phyloP scores from a whole-genome alignment of 805 yeast genomes.

The Starmera pachycereana region DNA sequence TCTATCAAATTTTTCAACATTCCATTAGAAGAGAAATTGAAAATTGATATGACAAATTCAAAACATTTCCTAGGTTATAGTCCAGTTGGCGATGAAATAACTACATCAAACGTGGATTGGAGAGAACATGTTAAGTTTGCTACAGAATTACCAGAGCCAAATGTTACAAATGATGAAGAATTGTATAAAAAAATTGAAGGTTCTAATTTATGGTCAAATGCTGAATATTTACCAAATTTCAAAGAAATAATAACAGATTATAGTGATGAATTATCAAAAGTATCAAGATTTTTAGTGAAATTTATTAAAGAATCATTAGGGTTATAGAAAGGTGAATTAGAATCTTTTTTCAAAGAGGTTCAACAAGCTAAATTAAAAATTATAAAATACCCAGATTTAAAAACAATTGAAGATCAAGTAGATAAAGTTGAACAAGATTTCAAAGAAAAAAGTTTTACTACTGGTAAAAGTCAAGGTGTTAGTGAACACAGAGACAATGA shows the following conservation, averaged over 20 bases:
- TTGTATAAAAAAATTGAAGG: constrained; percentile 34
- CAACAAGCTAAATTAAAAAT: constrained; percentile 28
- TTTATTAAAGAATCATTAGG: constrained; percentile 50
- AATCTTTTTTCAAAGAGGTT: constrained; percentile 37
- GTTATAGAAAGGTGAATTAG: constrained; percentile 32
- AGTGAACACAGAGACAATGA: constrained; percentile 55
- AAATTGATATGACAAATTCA: constrained; percentile 30
- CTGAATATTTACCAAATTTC: constrained; percentile 24
- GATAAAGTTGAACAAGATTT: constrained; percentile 33
- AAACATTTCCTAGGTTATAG: constrained; percentile 38
- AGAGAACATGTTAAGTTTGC: constrained; percentile 39
- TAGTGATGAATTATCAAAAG: constrained; percentile 33
- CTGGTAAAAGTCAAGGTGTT: constrained; percentile 28
- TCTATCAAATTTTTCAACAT: constrained; percentile 28
- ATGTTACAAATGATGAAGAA: constrained; percentile 16
- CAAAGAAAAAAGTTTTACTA: constrained; percentile 28
- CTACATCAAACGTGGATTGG: constrained; percentile 36
- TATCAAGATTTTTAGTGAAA: constrained; percentile 31
- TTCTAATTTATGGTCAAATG: constrained; percentile 37
- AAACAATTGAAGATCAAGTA: constrained; percentile 4
- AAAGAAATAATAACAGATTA: constrained; percentile 22
- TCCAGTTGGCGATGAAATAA: constrained; percentile 35
- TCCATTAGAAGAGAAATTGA: constrained; percentile 27
- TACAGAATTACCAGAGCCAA: constrained; percentile 35
- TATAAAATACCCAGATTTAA: constrained; percentile 25